Evolutionary conservation across 345 rosid species (phyloP).

Genomic region (Populus pruinosa): DNA sequence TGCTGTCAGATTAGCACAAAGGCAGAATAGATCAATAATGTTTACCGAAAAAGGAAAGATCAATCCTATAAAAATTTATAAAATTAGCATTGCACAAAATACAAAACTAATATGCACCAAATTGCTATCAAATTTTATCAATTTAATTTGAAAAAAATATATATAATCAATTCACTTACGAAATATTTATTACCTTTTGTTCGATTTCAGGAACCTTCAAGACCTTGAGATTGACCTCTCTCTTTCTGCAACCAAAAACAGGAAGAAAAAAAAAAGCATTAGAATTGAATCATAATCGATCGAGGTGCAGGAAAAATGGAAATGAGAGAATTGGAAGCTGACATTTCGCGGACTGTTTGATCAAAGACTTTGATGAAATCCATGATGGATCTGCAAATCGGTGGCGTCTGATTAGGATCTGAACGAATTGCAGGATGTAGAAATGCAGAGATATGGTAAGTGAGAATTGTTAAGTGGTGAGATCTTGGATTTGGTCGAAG

Average conservation of each 20-base stretch:
- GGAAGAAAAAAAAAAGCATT: neutral
- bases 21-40: neutral
- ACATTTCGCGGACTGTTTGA: conserved; percentile 99
- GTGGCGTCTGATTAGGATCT: neutral
- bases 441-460: neutral
- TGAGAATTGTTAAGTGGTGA: no score
- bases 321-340: conserved; percentile 16
- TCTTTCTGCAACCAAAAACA: conserved; percentile 53
- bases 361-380: conserved; percentile 99
- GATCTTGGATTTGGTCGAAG: no score
- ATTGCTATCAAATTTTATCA: no score
- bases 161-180: no score
- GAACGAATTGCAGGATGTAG: neutral
- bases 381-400: conserved; percentile 40
- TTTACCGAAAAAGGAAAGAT: neutral
- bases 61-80: neutral
- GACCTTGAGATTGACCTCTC: conserved; percentile 97
- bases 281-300: conserved; percentile 1
- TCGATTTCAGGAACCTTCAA: conserved; percentile 96
- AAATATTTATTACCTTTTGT: conserved; percentile 59
- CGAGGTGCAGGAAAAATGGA: neutral
- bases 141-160: no score
- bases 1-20: neutral
- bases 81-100: neutral
- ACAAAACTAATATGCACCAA: neutral